Evolutionary conservation across 441 rosid species (phyloP), one percentile per base, ranked within the genome.

Genomic region (Arabidopsis hybrid): DNA sequence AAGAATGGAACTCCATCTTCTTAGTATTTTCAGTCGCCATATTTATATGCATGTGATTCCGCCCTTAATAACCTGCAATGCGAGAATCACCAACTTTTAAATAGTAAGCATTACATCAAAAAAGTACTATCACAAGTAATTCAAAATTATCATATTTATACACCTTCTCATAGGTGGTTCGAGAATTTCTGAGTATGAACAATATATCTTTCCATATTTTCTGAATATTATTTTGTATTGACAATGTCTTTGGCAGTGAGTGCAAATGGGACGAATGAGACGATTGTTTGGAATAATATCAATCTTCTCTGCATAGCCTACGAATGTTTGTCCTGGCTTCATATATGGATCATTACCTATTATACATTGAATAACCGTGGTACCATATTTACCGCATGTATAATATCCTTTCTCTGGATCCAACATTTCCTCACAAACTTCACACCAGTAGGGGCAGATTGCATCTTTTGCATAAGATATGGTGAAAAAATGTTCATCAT

Each of bases 401-500:
- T 74, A 67, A 10, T 36, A 74, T 29, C 45, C 18, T 40, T 3
- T 66, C 10, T 0, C 1, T 12, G 9, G 36, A 10, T 17, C 13
- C 2, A 59, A 51, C 9, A 9, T 53, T 66, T 18, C 8, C 40
- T 68, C 69, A 12, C 69, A 69, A 8, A 61, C 38, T 18, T 69
- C 66, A 12, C 79, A 76, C 46, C 17, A 53, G 6, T 14, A 10
- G 0, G 14, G 40, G 5, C 5, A 53, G 2, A 3, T 39, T 31
- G n/a, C 35, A 21, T 38, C 8, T 13, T 46, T 46, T 12, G 3
- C 8, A 8, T 14, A 42, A 18, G 12, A 29, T 8, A 75, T 16
- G 0, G 16, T 42, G 12, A 61, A 49, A 7, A 36, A 35, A 61
- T 74, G 73, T 26, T 39, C 8, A 35, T 74, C 78, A 16, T n/a